phyloP scores from a whole-genome alignment of 1,284 basidiomycete genomes.

The Coniferiporia sulphurascens region DNA sequence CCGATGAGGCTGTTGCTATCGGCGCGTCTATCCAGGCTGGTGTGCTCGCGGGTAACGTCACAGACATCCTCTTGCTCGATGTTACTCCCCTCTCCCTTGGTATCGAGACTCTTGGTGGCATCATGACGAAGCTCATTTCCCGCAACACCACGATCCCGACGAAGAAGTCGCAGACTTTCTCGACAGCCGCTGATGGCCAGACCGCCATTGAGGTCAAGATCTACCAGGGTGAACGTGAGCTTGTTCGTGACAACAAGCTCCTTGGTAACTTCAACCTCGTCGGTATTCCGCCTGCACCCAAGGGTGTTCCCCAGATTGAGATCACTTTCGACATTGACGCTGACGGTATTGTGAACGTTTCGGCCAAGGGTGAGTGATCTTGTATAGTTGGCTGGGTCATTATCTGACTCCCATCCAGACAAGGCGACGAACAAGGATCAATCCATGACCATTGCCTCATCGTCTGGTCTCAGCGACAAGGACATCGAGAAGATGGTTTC shows the following conservation, averaged over 20 bases:
- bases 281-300: constrained; percentile 95
- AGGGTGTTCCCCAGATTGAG: constrained; percentile 98
- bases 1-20: constrained; percentile 91
- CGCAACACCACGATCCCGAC: constrained; percentile 99
- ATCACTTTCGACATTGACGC: constrained; percentile 99
- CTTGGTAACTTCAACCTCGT: constrained; percentile 99
- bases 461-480: constrained; percentile 92
- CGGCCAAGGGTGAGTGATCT: constrained; percentile 62
- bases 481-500: constrained; percentile 98
- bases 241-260: constrained; percentile 97
- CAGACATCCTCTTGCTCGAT: constrained; percentile 93
- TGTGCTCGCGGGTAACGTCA: constrained; percentile 94
- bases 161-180: constrained; percentile 99
- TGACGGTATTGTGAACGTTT: constrained; percentile 96
- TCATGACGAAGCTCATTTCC: constrained; percentile 95
- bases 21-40: constrained; percentile 93
- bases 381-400: background rate
- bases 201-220: constrained; percentile 97
- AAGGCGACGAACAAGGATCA: constrained; percentile 98
- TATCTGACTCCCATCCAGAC: constrained; percentile 37
- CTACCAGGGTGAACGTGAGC: constrained; percentile 97
- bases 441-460: constrained; percentile 96
- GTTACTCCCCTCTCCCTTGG: constrained; percentile 93
- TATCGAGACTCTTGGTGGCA: constrained; percentile 97
- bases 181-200: constrained; percentile 95